Evolutionary conservation across 106 monocot genomes (phyloP).

Genomic region (Phalaenopsis equestris): DNA sequence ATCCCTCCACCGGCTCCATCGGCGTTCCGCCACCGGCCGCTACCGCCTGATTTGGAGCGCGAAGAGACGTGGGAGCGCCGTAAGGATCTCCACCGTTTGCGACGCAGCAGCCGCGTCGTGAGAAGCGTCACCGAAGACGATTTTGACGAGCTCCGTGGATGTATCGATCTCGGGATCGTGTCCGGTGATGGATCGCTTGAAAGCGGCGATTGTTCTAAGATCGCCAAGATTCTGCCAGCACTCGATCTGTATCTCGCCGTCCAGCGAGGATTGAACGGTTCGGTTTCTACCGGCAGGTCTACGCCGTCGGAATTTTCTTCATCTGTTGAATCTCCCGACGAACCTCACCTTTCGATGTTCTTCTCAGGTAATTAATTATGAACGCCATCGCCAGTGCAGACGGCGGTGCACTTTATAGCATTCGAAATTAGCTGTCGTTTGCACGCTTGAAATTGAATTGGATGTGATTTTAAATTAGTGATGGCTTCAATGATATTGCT

Average conservation of each 20-base stretch:
- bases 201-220: slow-evolving; percentile 9
- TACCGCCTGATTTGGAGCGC: slow-evolving; percentile 54
- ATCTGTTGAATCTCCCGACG: slow-evolving; percentile 5
- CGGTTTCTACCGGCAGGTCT: background rate
- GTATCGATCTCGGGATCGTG: slow-evolving; percentile 70
- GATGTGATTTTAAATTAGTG: no score
- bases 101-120: slow-evolving; percentile 10
- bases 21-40: background rate
- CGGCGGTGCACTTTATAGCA: no score
- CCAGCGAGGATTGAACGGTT: slow-evolving; percentile 5
- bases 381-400: no score
- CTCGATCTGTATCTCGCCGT: slow-evolving; percentile 46
- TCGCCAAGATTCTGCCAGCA: slow-evolving; percentile 40
- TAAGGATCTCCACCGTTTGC: slow-evolving; percentile 27
- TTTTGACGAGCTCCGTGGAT: slow-evolving; percentile 73
- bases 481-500: no score
- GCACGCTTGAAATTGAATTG: no score
- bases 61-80: slow-evolving; percentile 64
- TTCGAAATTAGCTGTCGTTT: no score
- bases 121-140: slow-evolving; percentile 77
- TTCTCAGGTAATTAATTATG: slow-evolving; percentile 25
- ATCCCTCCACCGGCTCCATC: slow-evolving; percentile 1
- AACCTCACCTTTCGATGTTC: slow-evolving; percentile 27
- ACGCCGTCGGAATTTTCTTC: slow-evolving; percentile 5
- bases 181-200: slow-evolving; percentile 20